phyloP scores from a whole-genome alignment of 345 rosid species.

The Toxicodendron radicans region DNA sequence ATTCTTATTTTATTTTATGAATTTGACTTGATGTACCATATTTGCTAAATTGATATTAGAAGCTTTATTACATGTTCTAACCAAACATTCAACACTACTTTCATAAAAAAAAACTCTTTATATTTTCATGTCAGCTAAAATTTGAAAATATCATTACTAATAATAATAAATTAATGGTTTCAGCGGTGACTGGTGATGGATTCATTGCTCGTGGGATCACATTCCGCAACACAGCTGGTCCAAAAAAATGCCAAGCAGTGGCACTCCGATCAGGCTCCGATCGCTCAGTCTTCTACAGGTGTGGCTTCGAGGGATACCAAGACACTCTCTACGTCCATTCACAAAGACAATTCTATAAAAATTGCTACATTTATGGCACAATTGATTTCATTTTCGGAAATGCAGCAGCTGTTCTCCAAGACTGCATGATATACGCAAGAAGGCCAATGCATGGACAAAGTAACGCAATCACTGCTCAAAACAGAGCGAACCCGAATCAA shows the following conservation, averaged over 20 bases:
- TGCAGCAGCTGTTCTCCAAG: slow-evolving; percentile 76
- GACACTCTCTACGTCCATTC: slow-evolving; percentile 86
- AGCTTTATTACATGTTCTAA: no score
- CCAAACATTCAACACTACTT: no score
- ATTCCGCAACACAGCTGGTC: slow-evolving; percentile 67
- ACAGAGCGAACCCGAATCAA: slow-evolving; percentile 78
- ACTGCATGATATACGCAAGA: slow-evolving; percentile 72
- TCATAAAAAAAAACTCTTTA: no score
- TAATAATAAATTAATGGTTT: background rate
- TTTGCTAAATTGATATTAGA: no score
- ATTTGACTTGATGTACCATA: no score
- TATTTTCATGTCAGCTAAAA: no score
- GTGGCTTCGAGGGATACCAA: slow-evolving; percentile 80
- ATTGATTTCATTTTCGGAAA: slow-evolving; percentile 92
- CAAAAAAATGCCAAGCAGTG: slow-evolving; percentile 73
- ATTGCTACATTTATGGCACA: slow-evolving; percentile 79
- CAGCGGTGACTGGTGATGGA: slow-evolving; percentile 59
- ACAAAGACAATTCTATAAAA: slow-evolving; percentile 79
- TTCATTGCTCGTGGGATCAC: slow-evolving; percentile 59
- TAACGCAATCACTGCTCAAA: slow-evolving; percentile 77
- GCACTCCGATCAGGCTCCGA: slow-evolving; percentile 88
- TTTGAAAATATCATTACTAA: no score
- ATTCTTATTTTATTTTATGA: no score
- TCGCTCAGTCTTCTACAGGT: slow-evolving; percentile 75
- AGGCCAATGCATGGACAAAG: slow-evolving; percentile 65